Evolutionary conservation across 305 asterid species (phyloP).

Genomic region (Ilex paraguariensis): DNA sequence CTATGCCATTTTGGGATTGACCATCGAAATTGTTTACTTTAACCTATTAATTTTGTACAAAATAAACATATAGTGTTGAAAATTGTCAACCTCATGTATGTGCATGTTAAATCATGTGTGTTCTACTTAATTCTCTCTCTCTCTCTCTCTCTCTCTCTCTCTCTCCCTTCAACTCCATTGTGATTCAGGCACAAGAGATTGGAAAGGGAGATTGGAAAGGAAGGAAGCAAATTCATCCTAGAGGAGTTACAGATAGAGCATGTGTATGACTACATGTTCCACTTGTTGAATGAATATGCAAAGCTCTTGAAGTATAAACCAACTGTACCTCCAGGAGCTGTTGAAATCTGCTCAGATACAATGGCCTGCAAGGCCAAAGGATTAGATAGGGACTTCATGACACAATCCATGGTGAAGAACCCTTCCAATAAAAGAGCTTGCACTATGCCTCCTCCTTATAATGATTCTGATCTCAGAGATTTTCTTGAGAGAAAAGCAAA

Average conservation of each 20-base stretch:
- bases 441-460: constrained; percentile 11
- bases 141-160: too few relatives aligned
- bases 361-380: constrained; percentile 18
- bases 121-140: too few relatives aligned
- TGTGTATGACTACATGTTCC: constrained; percentile 4
- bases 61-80: too few relatives aligned
- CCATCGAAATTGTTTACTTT: too few relatives aligned
- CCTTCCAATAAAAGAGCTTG: constrained; percentile 14
- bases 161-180: too few relatives aligned
- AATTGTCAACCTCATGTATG: too few relatives aligned
- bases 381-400: constrained; percentile 4
- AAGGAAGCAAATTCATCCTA: constrained; percentile 13
- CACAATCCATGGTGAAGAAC: constrained; percentile 15
- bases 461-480: constrained; percentile 3
- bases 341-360: constrained; percentile 15
- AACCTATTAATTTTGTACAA: too few relatives aligned
- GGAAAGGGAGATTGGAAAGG: too few relatives aligned
- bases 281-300: constrained; percentile 8
- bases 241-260: constrained; percentile 12
- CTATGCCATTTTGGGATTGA: too few relatives aligned
- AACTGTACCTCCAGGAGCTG: constrained; percentile 10
- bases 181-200: constrained; percentile 14
- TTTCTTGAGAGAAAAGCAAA: constrained; percentile 8
- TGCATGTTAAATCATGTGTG: too few relatives aligned
- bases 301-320: constrained; percentile 10